Conservation (phyloP, 495 filamentous ascomycete genomes). For the Aspergillus cavernicola region DNA sequence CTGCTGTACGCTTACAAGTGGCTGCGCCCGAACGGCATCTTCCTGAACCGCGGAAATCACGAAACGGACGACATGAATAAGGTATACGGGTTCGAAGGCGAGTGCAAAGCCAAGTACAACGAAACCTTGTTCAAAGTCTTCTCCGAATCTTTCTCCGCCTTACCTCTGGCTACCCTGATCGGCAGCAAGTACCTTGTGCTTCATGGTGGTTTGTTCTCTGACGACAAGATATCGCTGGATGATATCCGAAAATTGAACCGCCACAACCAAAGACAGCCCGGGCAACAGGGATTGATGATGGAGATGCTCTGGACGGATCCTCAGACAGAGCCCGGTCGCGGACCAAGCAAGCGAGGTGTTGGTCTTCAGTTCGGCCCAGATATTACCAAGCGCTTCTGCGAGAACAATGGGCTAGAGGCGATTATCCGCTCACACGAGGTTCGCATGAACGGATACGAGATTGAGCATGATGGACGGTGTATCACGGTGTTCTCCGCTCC, state of each 20-base stretch:
- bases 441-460: constrained; percentile 95
- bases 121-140: constrained; percentile 96
- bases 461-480: constrained; percentile 93
- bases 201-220: constrained; percentile 95
- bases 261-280: constrained; percentile 92
- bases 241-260: constrained; percentile 91
- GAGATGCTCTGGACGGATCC: constrained; percentile 99
- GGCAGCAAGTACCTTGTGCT: constrained; percentile 89
- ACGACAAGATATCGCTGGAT: constrained; percentile 88
- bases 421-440: constrained; percentile 98
- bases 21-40: constrained; percentile 81
- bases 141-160: constrained; percentile 94
- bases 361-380: constrained; percentile 96
- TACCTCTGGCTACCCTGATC: constrained; percentile 89
- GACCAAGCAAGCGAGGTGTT: constrained; percentile 94
- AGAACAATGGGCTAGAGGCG: constrained; percentile 88
- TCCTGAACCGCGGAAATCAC: constrained; percentile 97
- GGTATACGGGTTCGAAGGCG: constrained; percentile 97
- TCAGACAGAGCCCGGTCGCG: constrained; percentile 76
- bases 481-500: constrained; percentile 99
- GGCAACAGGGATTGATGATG: constrained; percentile 97
- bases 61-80: constrained; percentile 99
- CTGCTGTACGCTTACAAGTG: constrained; percentile 96
- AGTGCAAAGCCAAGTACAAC: constrained; percentile 97
- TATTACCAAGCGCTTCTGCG: constrained; percentile 95